These are phyloP conservation scores for Yamadazyma pseudoaaseri DNA, from an alignment of 1,139 yeast species.

Conservation along the genomic window DNA sequence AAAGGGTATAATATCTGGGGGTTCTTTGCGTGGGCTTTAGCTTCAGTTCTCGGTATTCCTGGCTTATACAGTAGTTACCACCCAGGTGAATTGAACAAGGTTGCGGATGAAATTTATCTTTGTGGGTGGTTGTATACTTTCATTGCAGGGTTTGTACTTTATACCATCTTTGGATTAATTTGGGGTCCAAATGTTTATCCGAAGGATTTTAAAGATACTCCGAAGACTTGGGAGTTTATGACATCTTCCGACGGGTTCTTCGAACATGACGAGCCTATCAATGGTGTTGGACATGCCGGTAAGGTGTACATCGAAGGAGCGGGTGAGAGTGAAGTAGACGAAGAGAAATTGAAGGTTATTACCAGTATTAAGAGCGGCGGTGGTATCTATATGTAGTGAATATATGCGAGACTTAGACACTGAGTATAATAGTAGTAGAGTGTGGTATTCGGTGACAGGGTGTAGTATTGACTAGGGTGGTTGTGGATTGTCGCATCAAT, in stretches of 20 bases:
- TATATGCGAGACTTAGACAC: neutral
- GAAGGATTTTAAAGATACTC: conserved; percentile 12
- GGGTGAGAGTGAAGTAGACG: conserved; percentile 7
- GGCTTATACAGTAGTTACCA: conserved; percentile 16
- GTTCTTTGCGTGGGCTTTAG: conserved; percentile 15
- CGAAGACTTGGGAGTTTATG: conserved; percentile 20
- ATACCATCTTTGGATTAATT: conserved; percentile 11
- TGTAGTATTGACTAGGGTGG: no score
- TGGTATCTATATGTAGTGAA: conserved; percentile 10
- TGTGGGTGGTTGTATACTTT: conserved; percentile 19
- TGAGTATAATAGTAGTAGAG: no score
- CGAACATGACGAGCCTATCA: conserved; percentile 16
- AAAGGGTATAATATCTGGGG: conserved; percentile 17
- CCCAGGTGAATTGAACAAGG: conserved; percentile 11
- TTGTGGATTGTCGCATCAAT: no score
- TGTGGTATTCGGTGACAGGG: no score
- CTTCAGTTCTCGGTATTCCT: conserved; percentile 15
- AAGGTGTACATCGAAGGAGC: conserved; percentile 10
- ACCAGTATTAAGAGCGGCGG: conserved; percentile 16
- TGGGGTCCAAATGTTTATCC: conserved; percentile 16
- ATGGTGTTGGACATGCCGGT: conserved; percentile 17
- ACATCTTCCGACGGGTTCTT: conserved; percentile 17
- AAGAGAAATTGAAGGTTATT: conserved; percentile 16
- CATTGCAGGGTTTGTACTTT: conserved; percentile 13
- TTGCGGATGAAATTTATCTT: conserved; percentile 13